Percentiles rank a stretch among this genome's conserved stretches.
phyloP scores from a whole-genome alignment of 768 basidiomycete genomes.

The Leucocoprinus leucothites region DNA sequence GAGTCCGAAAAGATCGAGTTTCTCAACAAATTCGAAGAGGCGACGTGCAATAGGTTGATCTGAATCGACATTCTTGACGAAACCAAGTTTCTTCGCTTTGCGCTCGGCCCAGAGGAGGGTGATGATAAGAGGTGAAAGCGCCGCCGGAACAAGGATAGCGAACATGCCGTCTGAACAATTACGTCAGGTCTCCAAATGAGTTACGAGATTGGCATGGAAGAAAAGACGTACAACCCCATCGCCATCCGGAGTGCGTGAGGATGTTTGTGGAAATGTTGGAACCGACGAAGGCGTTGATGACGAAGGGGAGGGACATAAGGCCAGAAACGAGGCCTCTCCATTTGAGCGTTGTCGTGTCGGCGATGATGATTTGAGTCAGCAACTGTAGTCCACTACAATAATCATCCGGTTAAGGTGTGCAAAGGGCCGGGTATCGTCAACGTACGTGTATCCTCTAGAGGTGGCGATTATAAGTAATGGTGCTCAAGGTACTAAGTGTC shows the following conservation, averaged over 20 bases:
- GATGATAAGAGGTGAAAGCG: conserved; percentile 49
- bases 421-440: conserved; percentile 1
- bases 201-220: background rate
- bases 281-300: conserved; percentile 66
- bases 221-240: conserved; percentile 62
- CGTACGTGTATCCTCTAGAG: conserved; percentile 58
- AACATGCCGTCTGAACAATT: conserved; percentile 48
- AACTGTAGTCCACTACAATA: conserved; percentile 53
- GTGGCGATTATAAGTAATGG: conserved; percentile 17
- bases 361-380: conserved; percentile 61
- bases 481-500: conserved; percentile 17
- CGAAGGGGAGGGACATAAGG: conserved; percentile 27
- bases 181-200: background rate
- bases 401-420: background rate
- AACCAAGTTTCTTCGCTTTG: conserved; percentile 38
- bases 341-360: conserved; percentile 55
- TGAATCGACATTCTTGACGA: conserved; percentile 15
- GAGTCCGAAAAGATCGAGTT: conserved; percentile 52
- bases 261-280: conserved; percentile 54
- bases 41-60: conserved; percentile 16
- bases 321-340: conserved; percentile 52
- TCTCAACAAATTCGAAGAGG: conserved; percentile 22
- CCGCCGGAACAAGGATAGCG: conserved; percentile 49
- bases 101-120: conserved; percentile 55
- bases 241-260: conserved; percentile 45